A percentile compares a stretch with the other conserved stretches of the same genome.
Evolutionary conservation across 2,329 filamentous ascomycete species (phyloP).

Genomic region (Niveomyces coronatus): DNA sequence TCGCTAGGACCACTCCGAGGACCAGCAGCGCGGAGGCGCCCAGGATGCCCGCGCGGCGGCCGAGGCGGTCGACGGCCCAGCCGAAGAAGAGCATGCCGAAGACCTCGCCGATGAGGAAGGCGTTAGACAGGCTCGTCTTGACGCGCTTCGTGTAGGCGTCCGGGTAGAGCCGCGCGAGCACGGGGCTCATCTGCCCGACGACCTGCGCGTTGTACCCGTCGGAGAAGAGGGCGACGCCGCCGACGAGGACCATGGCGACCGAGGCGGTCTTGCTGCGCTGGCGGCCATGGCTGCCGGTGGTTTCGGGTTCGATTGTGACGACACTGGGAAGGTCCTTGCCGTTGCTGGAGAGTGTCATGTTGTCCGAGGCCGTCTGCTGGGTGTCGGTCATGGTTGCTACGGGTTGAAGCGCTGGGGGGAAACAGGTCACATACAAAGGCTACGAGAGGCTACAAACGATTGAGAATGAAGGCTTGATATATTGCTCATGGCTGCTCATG

Average conservation of each 20-base stretch:
- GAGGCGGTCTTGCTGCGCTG: constrained; percentile 1
- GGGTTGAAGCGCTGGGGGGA: too few species aligned
- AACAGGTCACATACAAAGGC: too few species aligned
- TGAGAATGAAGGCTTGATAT: too few species aligned
- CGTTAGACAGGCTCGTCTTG: constrained; percentile 29
- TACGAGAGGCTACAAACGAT: too few species aligned
- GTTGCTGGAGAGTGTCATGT: too few species aligned
- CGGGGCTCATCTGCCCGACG: constrained; percentile 23
- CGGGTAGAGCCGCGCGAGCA: constrained; percentile 21
- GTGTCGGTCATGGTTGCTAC: not conserved
- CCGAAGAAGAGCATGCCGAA: constrained; percentile 31
- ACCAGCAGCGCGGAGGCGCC: constrained; percentile 36
- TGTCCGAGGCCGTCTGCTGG: too few species aligned
- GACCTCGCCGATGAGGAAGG: constrained; percentile 30
- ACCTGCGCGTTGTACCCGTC: constrained; percentile 26
- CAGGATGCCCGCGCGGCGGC: constrained; percentile 34
- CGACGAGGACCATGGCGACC: constrained; percentile 17
- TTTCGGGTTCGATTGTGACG: not conserved
- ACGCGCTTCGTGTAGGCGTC: constrained; percentile 22
- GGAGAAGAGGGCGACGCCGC: constrained; percentile 21
- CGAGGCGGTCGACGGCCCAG: constrained; percentile 33
- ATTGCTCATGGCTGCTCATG: too few species aligned
- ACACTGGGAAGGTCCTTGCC: constrained; percentile 4
- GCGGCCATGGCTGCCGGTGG: not conserved
- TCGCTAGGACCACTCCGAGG: constrained; percentile 33